Conservation (phyloP, 2,329 filamentous ascomycete genomes). For the Zalaria sp. region DNA sequence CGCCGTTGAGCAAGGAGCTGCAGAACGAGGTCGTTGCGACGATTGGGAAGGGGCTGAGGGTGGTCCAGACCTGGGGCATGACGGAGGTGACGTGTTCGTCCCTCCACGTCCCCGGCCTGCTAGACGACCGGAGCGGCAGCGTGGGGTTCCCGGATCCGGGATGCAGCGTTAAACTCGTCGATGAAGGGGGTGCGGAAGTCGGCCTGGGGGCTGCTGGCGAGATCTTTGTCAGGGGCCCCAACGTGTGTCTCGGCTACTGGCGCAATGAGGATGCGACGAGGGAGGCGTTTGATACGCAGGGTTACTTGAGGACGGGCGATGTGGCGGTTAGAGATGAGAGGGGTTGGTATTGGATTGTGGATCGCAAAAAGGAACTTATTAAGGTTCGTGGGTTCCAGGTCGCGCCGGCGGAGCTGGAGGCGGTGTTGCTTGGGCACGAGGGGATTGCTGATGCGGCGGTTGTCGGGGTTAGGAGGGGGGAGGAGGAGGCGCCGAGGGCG, state of each 20-base stretch:
- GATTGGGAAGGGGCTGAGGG: conserved; percentile 13
- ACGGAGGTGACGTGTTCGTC: conserved; percentile 19
- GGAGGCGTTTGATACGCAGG: conserved; percentile 11
- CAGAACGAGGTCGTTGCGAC: conserved; percentile 24
- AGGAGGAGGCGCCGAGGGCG: conserved; percentile 19
- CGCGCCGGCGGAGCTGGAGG: conserved; percentile 13
- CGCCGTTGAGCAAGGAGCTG: conserved; percentile 22
- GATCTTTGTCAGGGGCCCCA: conserved; percentile 22
- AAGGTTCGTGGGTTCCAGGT: conserved; percentile 19
- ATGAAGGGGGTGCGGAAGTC: conserved; percentile 29
- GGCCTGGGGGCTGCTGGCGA: conserved; percentile 22
- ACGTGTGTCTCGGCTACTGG: conserved; percentile 26
- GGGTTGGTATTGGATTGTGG: conserved; percentile 21
- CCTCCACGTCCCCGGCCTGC: conserved; percentile 21
- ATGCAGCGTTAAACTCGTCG: conserved; percentile 25
- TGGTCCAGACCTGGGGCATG: conserved; percentile 25
- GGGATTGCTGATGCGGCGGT: conserved; percentile 12
- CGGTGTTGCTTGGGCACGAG: conserved; percentile 12
- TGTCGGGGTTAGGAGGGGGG: conserved; percentile 9
- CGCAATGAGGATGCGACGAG: conserved; percentile 22
- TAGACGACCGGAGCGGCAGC: conserved; percentile 18
- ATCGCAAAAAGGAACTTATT: conserved; percentile 20
- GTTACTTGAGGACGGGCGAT: conserved; percentile 15
- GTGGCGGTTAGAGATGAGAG: conserved; percentile 17
- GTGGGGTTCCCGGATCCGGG: conserved; percentile 22